Evolutionary conservation across 2,329 filamentous ascomycete genomes (phyloP), one percentile per base, ranked within the genome.

Genomic region (Penicillium frequentans): DNA sequence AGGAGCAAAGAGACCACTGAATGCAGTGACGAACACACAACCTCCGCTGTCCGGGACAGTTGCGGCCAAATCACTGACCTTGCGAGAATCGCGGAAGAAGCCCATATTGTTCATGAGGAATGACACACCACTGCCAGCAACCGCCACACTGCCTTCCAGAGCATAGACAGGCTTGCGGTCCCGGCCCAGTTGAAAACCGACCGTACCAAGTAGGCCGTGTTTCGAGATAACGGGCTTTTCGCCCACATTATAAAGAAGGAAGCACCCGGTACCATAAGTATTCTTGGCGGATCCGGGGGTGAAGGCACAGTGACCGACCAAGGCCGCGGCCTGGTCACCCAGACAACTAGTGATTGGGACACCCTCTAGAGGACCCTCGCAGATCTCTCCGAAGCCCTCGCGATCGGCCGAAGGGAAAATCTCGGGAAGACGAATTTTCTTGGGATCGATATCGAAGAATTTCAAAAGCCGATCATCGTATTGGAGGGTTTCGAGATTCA

Each of bases 231-330:
- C 91, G 7, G 91, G 91, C 73, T 90, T 88, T 33, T 86, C 82
- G 51, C 92, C 92, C 43, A 96, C 89, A 68, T 96, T 96, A 79
- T 95, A 96, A 5, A 96, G 81, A 58, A 96, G 79, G 79, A 96
- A 96, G 72, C 90, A 95, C 24, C 91, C 91, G 0, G 91, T 96
- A 29, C 91, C 91, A 71, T 96, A 96, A 0, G 91, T 96, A 75
- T 95, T 96, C 81, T 96, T 96, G 45, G 91, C 92, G 66, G 86
- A 85, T 51, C 92, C 92, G 1, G 90, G 87, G 3, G 81, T 84
- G 77, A 96, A 96, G 14, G 90, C 91, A 71, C 90, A 89, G 73
- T 96, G 91, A 47, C 91, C 91, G 21, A 96, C 90, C 50, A 96
- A 79, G 16, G 91, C 91, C 53, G 90, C 88, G 42, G 91, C 93